Base-by-base conservation (phyloP, 768 basidiomycete genomes). In the Amanita pallidorosea region DNA sequence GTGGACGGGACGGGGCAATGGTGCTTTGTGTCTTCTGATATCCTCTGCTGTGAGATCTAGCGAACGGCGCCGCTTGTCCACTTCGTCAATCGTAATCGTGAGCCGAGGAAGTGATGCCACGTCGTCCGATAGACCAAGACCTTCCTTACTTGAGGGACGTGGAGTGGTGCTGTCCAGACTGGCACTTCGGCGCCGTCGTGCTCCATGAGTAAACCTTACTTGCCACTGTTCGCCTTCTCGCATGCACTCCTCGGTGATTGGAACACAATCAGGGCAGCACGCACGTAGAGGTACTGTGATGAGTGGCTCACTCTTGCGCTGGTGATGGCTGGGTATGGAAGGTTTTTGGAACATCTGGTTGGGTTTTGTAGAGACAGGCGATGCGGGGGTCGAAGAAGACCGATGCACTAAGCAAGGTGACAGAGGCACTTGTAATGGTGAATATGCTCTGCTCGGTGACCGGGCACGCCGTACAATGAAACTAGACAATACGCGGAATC, bases 201-300 rank as follows among this genome's bases (percentile, higher is more conserved):
- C 85, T 6, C 77, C 80, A 31, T 73, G 72, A 3, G 81, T 73
- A 60, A 85, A 88, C 57, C 69, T 76, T 58, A 79, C 81, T 51
- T 75, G 63, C 81, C 81, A 86, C 1, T 70, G 62, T 18, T 77
- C 76, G 29, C 80, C 83, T 55, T 76, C 67, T 37, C 69, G 61
- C 34, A 77, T 58, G 45, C 71, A 76, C 49, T 77, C 71, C 40
- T 88, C 85, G 2, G 77, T 82, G 53, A 72, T 71, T 33, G 64
- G 61, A 36, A 76, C 71, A 59, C 87, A 89, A 41, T 79, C 74
- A 7, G 71, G 62, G 58, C 87, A 89, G 63, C 87, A 89, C 11
- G 79, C 70, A 38, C 87, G 80, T 13, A 89, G 67, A 6, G 87
- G 87, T 1, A 89, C 64, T 0, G 82, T 87, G 27, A 70, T 55